Conservation (phyloP, 163 green algal species). For the Volvox carteri region DNA sequence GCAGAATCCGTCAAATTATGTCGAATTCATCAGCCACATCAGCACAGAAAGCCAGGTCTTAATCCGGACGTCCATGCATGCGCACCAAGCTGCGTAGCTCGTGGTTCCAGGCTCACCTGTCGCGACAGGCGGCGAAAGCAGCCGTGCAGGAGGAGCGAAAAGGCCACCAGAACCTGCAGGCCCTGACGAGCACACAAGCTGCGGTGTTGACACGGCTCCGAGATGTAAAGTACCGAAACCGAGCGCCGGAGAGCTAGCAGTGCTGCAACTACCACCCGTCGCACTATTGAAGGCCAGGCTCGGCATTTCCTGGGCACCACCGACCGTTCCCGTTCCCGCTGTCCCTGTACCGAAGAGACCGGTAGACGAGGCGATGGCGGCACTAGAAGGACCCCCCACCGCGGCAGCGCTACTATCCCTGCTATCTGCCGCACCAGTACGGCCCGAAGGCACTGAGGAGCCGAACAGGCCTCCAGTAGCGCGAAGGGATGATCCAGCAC, state of each 20-base stretch:
- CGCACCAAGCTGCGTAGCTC: no score
- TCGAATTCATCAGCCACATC: no score
- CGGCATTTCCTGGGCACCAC: no score
- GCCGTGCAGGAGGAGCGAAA: background rate
- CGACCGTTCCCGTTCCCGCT: no score
- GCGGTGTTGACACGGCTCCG: background rate
- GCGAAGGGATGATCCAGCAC: background rate
- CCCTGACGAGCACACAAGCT: background rate
- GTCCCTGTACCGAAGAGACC: background rate
- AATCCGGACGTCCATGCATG: no score
- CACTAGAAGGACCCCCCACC: background rate
- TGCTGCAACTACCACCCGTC: background rate
- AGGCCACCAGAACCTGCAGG: conserved; percentile 1
- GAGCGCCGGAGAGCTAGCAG: background rate
- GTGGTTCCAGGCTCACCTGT: conserved; percentile 10
- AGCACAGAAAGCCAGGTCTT: no score
- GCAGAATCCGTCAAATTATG: no score
- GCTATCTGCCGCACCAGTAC: background rate
- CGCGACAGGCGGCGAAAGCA: background rate
- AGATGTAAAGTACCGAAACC: conserved; percentile 2
- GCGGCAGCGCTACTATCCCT: background rate
- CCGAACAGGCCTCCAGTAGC: background rate
- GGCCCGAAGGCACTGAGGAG: background rate
- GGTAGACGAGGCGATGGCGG: background rate
- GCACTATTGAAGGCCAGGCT: background rate